phyloP scores from a whole-genome alignment of 2,329 filamentous ascomycete genomes.

The Hypoxylon sp. region DNA sequence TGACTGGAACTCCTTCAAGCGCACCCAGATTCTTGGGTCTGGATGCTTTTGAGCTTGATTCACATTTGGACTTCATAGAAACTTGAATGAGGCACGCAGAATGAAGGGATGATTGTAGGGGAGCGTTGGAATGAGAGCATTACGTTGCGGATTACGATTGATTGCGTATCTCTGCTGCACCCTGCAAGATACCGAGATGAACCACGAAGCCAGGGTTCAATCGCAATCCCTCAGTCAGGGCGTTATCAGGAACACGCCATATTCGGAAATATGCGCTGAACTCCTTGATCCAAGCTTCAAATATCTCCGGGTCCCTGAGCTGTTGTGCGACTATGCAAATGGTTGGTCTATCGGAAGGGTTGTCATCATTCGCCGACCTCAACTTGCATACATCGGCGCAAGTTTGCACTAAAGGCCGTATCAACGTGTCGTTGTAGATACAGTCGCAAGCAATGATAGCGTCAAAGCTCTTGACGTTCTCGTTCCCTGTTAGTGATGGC shows the following conservation, averaged over 20 bases:
- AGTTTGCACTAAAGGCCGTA: conserved; percentile 85
- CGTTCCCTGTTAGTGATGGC: conserved; percentile 57
- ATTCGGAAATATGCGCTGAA: conserved; percentile 78
- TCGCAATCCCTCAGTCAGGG: conserved; percentile 71
- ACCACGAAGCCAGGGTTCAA: conserved; percentile 83
- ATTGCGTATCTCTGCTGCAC: conserved; percentile 32
- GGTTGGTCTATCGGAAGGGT: conserved; percentile 63
- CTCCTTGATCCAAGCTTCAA: conserved; percentile 82
- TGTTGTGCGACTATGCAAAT: conserved; percentile 91
- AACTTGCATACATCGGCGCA: conserved; percentile 82
- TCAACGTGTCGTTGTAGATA: conserved; percentile 92
- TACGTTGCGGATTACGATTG: conserved; percentile 31
- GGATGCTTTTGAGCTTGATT: background rate
- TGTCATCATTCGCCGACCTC: conserved; percentile 54
- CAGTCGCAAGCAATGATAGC: conserved; percentile 90
- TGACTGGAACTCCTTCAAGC: background rate
- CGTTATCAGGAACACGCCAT: conserved; percentile 80
- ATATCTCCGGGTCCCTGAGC: conserved; percentile 86
- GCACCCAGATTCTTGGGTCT: background rate
- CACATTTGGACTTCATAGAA: background rate
- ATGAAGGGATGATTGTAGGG: conserved; percentile 1
- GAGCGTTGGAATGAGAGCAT: conserved; percentile 17
- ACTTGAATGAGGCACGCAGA: conserved; percentile 9
- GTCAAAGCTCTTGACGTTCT: conserved; percentile 70
- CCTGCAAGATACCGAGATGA: conserved; percentile 78